phyloP scores from a whole-genome alignment of 345 rosid species.

The Clausena lansium region DNA sequence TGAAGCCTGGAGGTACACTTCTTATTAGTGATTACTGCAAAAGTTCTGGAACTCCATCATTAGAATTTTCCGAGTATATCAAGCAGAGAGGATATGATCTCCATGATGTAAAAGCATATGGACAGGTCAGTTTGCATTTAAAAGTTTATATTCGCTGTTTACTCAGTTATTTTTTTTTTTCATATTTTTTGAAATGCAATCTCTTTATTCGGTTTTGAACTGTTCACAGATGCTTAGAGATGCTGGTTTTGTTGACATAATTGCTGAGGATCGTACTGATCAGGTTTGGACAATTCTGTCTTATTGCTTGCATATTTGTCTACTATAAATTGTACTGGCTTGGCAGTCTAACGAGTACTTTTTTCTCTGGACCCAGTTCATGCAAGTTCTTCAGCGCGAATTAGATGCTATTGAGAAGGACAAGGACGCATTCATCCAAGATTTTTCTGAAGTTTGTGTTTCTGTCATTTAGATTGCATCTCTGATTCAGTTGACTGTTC shows the following conservation, averaged over 20 bases:
- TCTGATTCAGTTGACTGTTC: neutral
- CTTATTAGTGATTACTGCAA: constrained; percentile 93
- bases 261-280: constrained; percentile 79
- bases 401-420: constrained; percentile 63
- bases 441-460: constrained; percentile 71
- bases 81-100: constrained; percentile 95
- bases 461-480: neutral
- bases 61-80: constrained; percentile 68
- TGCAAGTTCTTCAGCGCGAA: constrained; percentile 66
- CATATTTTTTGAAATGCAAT: neutral
- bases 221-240: constrained; percentile 65
- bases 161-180: constrained; percentile 5
- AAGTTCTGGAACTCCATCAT: constrained; percentile 61
- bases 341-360: neutral
- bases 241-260: constrained; percentile 79
- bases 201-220: constrained; percentile 1
- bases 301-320: neutral
- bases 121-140: constrained; percentile 52
- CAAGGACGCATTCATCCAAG: constrained; percentile 62
- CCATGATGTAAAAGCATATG: constrained; percentile 73
- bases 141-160: constrained; percentile 8
- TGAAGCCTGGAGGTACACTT: constrained; percentile 92
- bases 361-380: constrained; percentile 52
- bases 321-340: neutral
- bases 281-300: constrained; percentile 43